A percentile compares a stretch with the other conserved stretches of the same genome.
Evolutionary conservation across 2,329 filamentous ascomycete species (phyloP).

Genomic region (Tolypocladium nubicola): DNA sequence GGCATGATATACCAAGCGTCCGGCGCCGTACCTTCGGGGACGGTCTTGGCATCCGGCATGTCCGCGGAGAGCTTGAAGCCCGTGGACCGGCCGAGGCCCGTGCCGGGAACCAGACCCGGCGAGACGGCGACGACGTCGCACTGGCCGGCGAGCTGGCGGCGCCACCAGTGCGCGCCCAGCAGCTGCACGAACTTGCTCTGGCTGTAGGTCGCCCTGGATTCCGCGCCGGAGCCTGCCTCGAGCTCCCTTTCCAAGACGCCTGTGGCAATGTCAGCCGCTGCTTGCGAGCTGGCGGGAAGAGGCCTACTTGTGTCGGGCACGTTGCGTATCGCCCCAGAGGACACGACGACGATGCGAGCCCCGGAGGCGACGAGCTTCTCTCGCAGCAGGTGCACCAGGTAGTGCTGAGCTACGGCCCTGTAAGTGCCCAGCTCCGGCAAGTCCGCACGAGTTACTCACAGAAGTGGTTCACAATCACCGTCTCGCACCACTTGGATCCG

Average conservation of each 20-base stretch:
- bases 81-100: slow-evolving; percentile 25
- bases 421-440: not conserved
- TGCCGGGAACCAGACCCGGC: slow-evolving; percentile 39
- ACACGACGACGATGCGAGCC: slow-evolving; percentile 38
- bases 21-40: slow-evolving; percentile 29
- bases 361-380: slow-evolving; percentile 35
- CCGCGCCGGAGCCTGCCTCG: slow-evolving; percentile 24
- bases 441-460: slow-evolving; percentile 21
- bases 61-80: slow-evolving; percentile 16
- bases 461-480: slow-evolving; percentile 40
- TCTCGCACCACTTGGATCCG: slow-evolving; percentile 39
- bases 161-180: slow-evolving; percentile 44
- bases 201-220: slow-evolving; percentile 21
- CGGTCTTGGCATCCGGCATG: slow-evolving; percentile 35
- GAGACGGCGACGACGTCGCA: slow-evolving; percentile 41
- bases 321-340: slow-evolving; percentile 34
- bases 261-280: slow-evolving; percentile 5
- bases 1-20: not conserved
- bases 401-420: slow-evolving; percentile 35
- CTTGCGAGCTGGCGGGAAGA: slow-evolving; percentile 1
- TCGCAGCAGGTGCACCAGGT: slow-evolving; percentile 36
- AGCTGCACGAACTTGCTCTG: slow-evolving; percentile 40
- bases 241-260: slow-evolving; percentile 27
- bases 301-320: slow-evolving; percentile 27
- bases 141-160: slow-evolving; percentile 33